Percentiles rank a stretch among this genome's conserved stretches.
These are phyloP conservation scores for Pichia sp. DNA, from an alignment of 1,139 yeast genomes.

Conservation along the genomic window DNA sequence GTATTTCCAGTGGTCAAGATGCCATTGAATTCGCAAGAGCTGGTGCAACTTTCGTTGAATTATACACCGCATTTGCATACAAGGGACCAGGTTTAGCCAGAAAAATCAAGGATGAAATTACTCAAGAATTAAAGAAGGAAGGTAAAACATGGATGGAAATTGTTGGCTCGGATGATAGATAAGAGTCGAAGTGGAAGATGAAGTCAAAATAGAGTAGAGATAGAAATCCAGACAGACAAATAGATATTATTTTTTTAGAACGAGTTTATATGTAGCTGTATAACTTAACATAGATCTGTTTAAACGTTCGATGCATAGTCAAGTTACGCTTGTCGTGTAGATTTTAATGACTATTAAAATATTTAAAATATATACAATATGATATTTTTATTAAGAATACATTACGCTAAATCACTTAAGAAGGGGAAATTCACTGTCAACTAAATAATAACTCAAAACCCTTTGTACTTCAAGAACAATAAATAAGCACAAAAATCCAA, in stretches of 20 bases:
- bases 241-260: too few relatives aligned
- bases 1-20: conserved; percentile 76
- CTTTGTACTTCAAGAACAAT: background rate
- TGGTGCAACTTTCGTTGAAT: conserved; percentile 82
- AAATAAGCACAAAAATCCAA: conserved; percentile 29
- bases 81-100: conserved; percentile 86
- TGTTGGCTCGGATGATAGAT: conserved; percentile 44
- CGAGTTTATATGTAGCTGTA: too few relatives aligned
- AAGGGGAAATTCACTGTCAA: too few relatives aligned
- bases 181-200: background rate
- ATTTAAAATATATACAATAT: too few relatives aligned
- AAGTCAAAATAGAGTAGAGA: background rate
- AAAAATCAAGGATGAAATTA: conserved; percentile 68
- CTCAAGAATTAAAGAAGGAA: conserved; percentile 54
- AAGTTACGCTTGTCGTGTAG: too few relatives aligned
- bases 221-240: background rate
- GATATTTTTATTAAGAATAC: too few relatives aligned
- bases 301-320: too few relatives aligned
- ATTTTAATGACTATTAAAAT: too few relatives aligned
- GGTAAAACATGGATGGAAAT: conserved; percentile 82
- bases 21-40: conserved; percentile 89
- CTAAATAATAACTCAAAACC: background rate
- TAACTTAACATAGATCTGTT: too few relatives aligned
- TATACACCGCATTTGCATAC: conserved; percentile 88
- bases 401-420: too few relatives aligned